These are phyloP conservation scores for Rhodotorula sp. DNA, from an alignment of 1,284 basidiomycete species.

Conservation along the genomic window DNA sequence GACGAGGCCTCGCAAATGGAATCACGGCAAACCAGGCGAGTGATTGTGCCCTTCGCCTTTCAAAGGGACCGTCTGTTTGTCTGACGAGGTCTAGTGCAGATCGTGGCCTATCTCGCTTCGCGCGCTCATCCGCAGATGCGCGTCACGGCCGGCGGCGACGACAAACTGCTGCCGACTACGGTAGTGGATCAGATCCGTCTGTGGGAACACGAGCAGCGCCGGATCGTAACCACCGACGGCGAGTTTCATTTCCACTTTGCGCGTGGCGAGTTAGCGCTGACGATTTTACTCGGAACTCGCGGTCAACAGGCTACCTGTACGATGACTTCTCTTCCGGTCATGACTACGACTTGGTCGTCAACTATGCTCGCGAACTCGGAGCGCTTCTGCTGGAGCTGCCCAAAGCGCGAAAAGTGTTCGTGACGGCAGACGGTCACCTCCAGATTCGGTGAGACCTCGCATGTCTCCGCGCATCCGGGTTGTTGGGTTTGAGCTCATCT, in stretches of 20 bases:
- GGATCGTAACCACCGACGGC: constrained; percentile 62
- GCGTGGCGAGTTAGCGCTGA: not conserved
- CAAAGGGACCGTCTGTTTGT: not conserved
- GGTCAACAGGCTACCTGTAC: constrained; percentile 71
- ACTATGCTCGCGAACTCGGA: constrained; percentile 77
- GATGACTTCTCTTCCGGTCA: constrained; percentile 78
- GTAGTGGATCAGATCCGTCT: constrained; percentile 97
- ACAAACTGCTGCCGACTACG: constrained; percentile 74
- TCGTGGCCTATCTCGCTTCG: constrained; percentile 88
- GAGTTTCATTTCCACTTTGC: not conserved
- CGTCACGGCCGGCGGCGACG: constrained; percentile 59
- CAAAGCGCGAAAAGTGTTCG: constrained; percentile 74
- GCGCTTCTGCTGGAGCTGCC: constrained; percentile 75
- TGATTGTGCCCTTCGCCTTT: not conserved
- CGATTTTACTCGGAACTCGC: constrained; percentile 11
- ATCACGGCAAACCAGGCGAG: constrained; percentile 89
- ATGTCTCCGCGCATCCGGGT: no score
- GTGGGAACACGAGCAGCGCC: constrained; percentile 96
- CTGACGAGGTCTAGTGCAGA: constrained; percentile 55
- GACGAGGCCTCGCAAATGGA: constrained; percentile 87
- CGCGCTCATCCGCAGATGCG: constrained; percentile 99
- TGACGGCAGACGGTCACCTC: constrained; percentile 71
- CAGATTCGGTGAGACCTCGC: constrained; percentile 55
- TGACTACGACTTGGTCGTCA: constrained; percentile 81
- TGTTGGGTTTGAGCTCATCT: no score